Conservation (phyloP, 176 grass and related monocot genomes). For the Urochloa ruziziensis region DNA sequence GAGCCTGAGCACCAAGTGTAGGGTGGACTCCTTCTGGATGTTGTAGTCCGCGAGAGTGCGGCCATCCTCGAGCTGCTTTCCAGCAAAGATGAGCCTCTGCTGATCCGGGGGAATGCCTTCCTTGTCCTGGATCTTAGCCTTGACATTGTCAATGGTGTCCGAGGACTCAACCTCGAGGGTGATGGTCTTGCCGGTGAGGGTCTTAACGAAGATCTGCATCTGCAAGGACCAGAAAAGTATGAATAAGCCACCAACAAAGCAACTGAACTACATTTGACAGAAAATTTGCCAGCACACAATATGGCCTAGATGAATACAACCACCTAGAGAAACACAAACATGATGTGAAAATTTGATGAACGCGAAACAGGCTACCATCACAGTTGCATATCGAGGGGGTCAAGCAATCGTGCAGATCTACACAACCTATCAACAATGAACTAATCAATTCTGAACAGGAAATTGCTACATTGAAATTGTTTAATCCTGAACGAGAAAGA, state of each 20-base stretch:
- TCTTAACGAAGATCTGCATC: slow-evolving; percentile 31
- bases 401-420: no score
- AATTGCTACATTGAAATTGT: not conserved
- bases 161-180: slow-evolving; percentile 51
- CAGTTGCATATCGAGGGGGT: no score
- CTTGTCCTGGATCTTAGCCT: slow-evolving; percentile 79
- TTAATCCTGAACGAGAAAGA: not conserved
- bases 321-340: no score
- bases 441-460: no score
- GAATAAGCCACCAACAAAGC: no score
- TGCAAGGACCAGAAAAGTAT: no score
- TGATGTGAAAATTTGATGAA: no score
- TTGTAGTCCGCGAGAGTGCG: slow-evolving; percentile 67
- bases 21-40: slow-evolving; percentile 72
- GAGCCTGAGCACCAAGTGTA: slow-evolving; percentile 42
- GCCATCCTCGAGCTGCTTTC: slow-evolving; percentile 71
- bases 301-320: no score
- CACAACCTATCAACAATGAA: no score
- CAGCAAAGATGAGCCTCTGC: slow-evolving; percentile 53
- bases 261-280: no score
- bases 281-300: no score
- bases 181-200: slow-evolving; percentile 45
- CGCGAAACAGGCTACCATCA: no score
- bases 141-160: slow-evolving; percentile 56
- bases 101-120: slow-evolving; percentile 69